phyloP scores from a whole-genome alignment of 2,329 filamentous ascomycete species.

The Dendryphion nanum region DNA sequence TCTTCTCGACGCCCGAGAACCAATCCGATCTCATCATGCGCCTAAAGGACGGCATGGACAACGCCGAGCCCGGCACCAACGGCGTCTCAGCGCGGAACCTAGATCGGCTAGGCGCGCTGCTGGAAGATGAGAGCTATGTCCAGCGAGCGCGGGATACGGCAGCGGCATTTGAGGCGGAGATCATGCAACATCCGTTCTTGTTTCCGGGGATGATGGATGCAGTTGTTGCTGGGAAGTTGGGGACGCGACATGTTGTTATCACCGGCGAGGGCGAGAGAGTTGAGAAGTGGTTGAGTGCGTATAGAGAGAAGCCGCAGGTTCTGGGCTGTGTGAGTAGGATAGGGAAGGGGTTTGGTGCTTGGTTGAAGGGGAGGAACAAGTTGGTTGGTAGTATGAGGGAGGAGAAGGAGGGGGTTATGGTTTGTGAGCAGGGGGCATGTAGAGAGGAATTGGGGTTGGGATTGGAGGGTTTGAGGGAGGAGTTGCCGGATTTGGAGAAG shows the following conservation, averaged over 20 bases:
- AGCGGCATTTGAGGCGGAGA: constrained; percentile 84
- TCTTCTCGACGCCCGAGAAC: constrained; percentile 67
- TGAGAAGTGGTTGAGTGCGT: constrained; percentile 41
- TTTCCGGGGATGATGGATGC: constrained; percentile 77
- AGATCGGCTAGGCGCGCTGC: constrained; percentile 71
- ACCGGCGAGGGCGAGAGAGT: constrained; percentile 47
- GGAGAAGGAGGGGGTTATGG: constrained; percentile 34
- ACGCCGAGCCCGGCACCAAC: constrained; percentile 85
- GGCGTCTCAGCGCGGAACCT: constrained; percentile 83
- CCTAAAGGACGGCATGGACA: constrained; percentile 94
- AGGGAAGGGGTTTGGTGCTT: constrained; percentile 35
- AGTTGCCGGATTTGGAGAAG: constrained; percentile 4
- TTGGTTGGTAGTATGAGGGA: constrained; percentile 45
- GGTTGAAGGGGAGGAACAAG: constrained; percentile 52
- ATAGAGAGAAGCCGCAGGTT: constrained; percentile 9
- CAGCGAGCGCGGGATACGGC: constrained; percentile 70
- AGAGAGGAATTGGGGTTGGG: constrained; percentile 40
- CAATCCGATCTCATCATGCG: constrained; percentile 74
- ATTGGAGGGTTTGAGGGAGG: constrained; percentile 28
- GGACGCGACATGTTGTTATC: constrained; percentile 61
- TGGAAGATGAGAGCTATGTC: constrained; percentile 65
- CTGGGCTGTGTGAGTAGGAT: constrained; percentile 31
- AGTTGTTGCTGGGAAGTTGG: constrained; percentile 73
- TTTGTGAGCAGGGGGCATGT: constrained; percentile 43
- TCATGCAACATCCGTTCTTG: constrained; percentile 89